Base-by-base conservation (phyloP, 1,284 basidiomycete species). In the Malassezia yamatoensis region DNA sequence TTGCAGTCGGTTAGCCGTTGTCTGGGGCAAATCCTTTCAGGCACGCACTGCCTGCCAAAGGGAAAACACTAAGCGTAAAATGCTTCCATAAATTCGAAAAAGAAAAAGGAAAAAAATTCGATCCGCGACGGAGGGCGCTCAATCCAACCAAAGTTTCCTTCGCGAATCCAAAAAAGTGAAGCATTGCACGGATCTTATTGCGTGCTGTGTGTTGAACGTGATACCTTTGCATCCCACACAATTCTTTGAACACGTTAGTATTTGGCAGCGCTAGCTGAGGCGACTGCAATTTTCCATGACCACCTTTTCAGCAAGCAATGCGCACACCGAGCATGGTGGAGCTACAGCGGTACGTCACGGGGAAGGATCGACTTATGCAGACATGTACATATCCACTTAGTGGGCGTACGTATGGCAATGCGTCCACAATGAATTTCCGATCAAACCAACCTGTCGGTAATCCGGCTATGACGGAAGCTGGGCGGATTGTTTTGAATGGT, bases 251-350 rank as follows among this genome's bases (percentile, higher is more conserved):
- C 43, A 13, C 9, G 24, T 34, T n/a, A 8, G 34, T 11, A 12
- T 7, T 33, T 6, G 24, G 48, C 48, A 55, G 35, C 53, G 53
- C 48, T 55, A 37, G 53, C 53, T 50, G 47, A 55, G 48, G 53
- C 53, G 39, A 36, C 45, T 55, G 53, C 48, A 49, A 29, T 37
- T 33, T 18, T 21, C 49, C 10, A 57, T 57, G 54, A 57, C 34
- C 40, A 37, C 54, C 24, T 48, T 42, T 51, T 57, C 54, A 48
- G 50, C 54, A 15, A 38, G 44, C 33, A 41, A 39, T 15, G 9
- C 41, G 35, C 54, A 46, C 36, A 46, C 50, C 16, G 44, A 57
- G 11, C 35, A 47, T 35, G 49, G 54, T 42, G 42, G 44, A 37
- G 38, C 53, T 15, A 56, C 54, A 6, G 21, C 54, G 13, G 45